Base-by-base conservation (phyloP, 768 basidiomycete species). In the Royoungia palumana region DNA sequence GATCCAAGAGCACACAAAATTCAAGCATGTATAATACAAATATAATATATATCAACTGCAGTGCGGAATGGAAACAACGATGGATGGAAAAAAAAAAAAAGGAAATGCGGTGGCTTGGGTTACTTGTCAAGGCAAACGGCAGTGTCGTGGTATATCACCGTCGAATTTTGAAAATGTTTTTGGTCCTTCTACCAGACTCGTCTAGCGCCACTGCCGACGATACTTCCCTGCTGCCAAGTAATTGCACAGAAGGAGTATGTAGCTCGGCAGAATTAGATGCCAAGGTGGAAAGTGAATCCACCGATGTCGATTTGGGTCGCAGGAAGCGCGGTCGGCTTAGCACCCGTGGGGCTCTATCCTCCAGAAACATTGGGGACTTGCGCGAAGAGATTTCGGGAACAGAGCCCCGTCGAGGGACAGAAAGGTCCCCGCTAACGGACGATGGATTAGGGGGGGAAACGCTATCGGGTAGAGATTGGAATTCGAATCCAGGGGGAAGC, bases 241-340 rank as follows among this genome's bases (percentile, higher is more conserved):
- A 40, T 9, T 50, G 54, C n/a, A 37, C 46, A 21, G 51, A 39
- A 45, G 41, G 28, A 27, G 34, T 32, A 44, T 54, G 44, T 28
- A 37, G 24, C 35, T 56, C 56, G 12, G 37, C 32, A 39, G 62
- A 20, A 34, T 39, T 41, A 16, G 51, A 43, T 38, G 42, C 39
- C 7, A 65, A 49, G 3, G 67, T 68, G n/a, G 78, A 73, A 10
- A 79, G 65, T 6, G 80, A 80, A 51, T 83, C 83, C 0, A 76
- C 72, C 5, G 83, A 85, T 46, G 76, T 68, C 6, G 80, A 81
- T 59, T 78, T 79, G 9, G 71, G 61, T 46, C 75, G 78, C 22
- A 69, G 53, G 40, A 60, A 60, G 20, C 66, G 67, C 28, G 52
- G 51, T 41, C 52, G 53, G 41, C 43, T 49, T 39, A 45, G 53